Evolutionary conservation across 2,329 filamentous ascomycete species (phyloP).

Genomic region (Macrophomina phaseolina): DNA sequence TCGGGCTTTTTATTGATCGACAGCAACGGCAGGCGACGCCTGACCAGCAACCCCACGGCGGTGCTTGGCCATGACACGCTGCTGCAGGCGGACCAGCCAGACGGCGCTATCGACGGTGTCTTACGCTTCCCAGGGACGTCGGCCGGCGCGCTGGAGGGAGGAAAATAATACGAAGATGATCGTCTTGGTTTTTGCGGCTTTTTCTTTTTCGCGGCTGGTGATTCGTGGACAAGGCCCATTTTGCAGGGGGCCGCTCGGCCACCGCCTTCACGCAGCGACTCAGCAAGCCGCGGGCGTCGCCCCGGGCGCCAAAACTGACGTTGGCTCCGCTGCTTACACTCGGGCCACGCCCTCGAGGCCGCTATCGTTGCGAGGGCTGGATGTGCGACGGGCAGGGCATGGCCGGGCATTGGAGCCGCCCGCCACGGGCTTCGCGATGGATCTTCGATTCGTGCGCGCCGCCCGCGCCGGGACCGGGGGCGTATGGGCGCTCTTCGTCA

Average conservation of each 20-base stretch:
- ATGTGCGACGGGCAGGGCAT: slow-evolving; percentile 20
- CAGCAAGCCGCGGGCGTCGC: slow-evolving; percentile 23
- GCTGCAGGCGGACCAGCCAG: slow-evolving; percentile 12
- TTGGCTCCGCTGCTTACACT: slow-evolving; percentile 22
- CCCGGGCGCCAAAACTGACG: slow-evolving; percentile 25
- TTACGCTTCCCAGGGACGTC: slow-evolving; percentile 22
- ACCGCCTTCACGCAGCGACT: slow-evolving; percentile 23
- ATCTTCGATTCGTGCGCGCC: slow-evolving; percentile 27
- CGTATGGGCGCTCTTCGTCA: slow-evolving; percentile 4
- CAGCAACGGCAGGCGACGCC: slow-evolving; percentile 21
- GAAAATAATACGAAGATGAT: slow-evolving; percentile 27
- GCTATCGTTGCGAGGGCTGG: slow-evolving; percentile 24
- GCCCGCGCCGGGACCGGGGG: slow-evolving; percentile 4
- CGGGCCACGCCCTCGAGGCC: slow-evolving; percentile 11
- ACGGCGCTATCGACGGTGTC: slow-evolving; percentile 24
- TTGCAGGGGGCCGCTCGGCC: slow-evolving; percentile 24
- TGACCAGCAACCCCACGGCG: slow-evolving; percentile 23
- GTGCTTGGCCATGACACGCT: slow-evolving; percentile 15
- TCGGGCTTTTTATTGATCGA: slow-evolving; percentile 29
- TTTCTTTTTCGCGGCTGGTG: slow-evolving; percentile 27
- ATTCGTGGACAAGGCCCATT: slow-evolving; percentile 21
- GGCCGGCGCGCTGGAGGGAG: slow-evolving; percentile 14
- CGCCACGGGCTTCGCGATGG: slow-evolving; percentile 11
- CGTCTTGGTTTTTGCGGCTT: slow-evolving; percentile 26
- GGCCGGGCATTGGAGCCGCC: neutral